These are phyloP conservation scores for Saccharomyces pastorianus DNA, from an alignment of 1,139 yeast species.

Conservation along the genomic window DNA sequence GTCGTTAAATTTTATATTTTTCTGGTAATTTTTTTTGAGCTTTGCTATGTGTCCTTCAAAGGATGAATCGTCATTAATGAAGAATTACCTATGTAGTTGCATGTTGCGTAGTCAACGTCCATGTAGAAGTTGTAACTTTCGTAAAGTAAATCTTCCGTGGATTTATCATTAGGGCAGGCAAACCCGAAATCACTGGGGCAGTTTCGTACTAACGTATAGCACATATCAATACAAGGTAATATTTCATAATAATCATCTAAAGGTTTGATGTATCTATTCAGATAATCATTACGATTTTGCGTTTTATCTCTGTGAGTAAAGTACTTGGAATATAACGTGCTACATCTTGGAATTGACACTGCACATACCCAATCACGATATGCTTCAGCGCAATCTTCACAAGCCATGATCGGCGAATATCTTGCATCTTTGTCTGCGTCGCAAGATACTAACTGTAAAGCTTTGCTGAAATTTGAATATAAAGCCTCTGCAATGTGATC, in stretches of 20 bases:
- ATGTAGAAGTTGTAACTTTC: slow-evolving; percentile 46
- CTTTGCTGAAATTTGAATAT: slow-evolving; percentile 62
- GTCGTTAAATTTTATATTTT: not conserved
- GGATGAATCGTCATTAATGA: slow-evolving; percentile 7
- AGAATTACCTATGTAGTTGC: slow-evolving; percentile 43
- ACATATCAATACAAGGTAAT: slow-evolving; percentile 76
- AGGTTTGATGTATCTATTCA: slow-evolving; percentile 55
- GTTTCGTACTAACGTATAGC: slow-evolving; percentile 68
- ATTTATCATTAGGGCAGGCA: slow-evolving; percentile 48
- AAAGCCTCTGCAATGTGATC: slow-evolving; percentile 52
- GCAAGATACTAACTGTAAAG: slow-evolving; percentile 72
- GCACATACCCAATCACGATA: slow-evolving; percentile 89
- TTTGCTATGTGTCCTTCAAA: not conserved
- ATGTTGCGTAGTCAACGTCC: slow-evolving; percentile 32
- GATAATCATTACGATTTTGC: slow-evolving; percentile 54
- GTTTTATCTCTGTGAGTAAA: slow-evolving; percentile 42
- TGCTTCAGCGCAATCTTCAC: slow-evolving; percentile 62
- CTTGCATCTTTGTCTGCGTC: slow-evolving; percentile 59
- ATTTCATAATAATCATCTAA: slow-evolving; percentile 61
- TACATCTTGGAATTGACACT: slow-evolving; percentile 83
- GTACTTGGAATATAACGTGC: slow-evolving; percentile 41
- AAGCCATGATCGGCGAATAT: slow-evolving; percentile 66
- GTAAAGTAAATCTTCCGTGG: slow-evolving; percentile 32
- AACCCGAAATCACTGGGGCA: slow-evolving; percentile 78
- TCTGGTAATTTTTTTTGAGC: not conserved